Base-by-base conservation (phyloP, 495 filamentous ascomycete species). In the Tuber umbilicatum region DNA sequence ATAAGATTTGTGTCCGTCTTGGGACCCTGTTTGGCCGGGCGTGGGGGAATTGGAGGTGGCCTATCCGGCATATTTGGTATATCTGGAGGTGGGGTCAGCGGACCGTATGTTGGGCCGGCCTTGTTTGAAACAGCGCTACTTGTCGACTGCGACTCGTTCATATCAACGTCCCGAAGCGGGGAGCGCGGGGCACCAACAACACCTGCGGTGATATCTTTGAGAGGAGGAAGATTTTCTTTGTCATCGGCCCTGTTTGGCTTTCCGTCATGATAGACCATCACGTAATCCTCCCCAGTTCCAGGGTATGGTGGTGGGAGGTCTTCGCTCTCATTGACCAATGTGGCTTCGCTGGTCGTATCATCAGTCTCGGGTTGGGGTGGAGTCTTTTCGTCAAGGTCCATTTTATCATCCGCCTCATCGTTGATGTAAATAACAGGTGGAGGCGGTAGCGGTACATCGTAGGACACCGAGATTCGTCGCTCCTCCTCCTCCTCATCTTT, bases 1-100 rank as follows among this genome's bases (percentile, higher is more conserved):
- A 90, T 89, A 0, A 90, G 82, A 71, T 90, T 88, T 55, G 89
- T 87, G 10, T 87, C 84, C 68, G 85, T 86, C 5, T 85, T 39
- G 21, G 77, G 71, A 21, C 69, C 68, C 85, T 45, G 86, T 85
- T 43, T 82, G 78, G 72, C 73, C 77, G 68, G 85, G 74, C 67
- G 77, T 27, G 83, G 83, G 45, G 84, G 84, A 55, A 85, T 77
- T 41, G 85, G 85, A 39, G 85, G 85, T 69, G 85, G 85, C 39
- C 80, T 83, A 55, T 86, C 82, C 27, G 77, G 72, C 50, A 60
- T 60, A 50, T 50, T 23, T 27, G 47, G 47, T 67, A 74, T 78
- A 31, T 79, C 78, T 43, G 83, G 80, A 6, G 79, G 79, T 68
- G 79, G 78, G 38, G 78, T 83, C 60, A 77, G 71, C 23, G 74